Evolutionary conservation across 768 basidiomycete genomes (phyloP).

Genomic region (Boletus bicolor): DNA sequence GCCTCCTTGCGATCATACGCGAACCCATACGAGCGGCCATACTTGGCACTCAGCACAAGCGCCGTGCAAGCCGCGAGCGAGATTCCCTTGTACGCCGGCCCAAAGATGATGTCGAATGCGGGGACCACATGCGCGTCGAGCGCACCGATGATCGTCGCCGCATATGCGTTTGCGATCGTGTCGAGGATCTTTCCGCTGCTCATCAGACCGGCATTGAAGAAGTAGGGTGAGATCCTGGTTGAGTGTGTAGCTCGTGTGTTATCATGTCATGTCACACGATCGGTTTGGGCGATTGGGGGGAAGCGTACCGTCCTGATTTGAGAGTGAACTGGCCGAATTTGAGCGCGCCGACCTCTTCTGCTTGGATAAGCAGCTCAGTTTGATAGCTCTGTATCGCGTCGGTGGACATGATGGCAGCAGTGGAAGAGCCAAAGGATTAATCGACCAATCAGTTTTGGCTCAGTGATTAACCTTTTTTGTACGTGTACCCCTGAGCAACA

Average conservation of each 20-base stretch:
- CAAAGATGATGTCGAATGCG: slow-evolving; percentile 82
- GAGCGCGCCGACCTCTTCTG: slow-evolving; percentile 69
- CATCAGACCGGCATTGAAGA: slow-evolving; percentile 92
- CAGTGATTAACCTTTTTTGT: slow-evolving; percentile 7
- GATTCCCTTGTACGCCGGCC: slow-evolving; percentile 98
- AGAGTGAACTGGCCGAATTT: slow-evolving; percentile 91
- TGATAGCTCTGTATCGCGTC: slow-evolving; percentile 47
- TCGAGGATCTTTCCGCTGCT: slow-evolving; percentile 79
- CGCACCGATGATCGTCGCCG: slow-evolving; percentile 66
- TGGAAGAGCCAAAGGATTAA: background rate
- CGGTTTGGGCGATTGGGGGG: background rate
- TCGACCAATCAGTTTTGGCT: background rate
- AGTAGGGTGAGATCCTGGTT: slow-evolving; percentile 84
- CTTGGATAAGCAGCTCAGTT: slow-evolving; percentile 61
- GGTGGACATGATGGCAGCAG: slow-evolving; percentile 17
- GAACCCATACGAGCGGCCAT: slow-evolving; percentile 69
- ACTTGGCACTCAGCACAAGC: slow-evolving; percentile 64
- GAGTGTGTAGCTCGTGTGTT: background rate
- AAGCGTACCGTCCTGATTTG: slow-evolving; percentile 87
- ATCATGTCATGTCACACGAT: background rate
- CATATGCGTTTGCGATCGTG: slow-evolving; percentile 77
- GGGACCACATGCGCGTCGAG: slow-evolving; percentile 31
- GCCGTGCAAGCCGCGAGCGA: slow-evolving; percentile 85
- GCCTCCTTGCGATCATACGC: slow-evolving; percentile 94
- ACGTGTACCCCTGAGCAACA: background rate